Evolutionary conservation across 768 basidiomycete genomes (phyloP).

Genomic region (Cyathus striatus): DNA sequence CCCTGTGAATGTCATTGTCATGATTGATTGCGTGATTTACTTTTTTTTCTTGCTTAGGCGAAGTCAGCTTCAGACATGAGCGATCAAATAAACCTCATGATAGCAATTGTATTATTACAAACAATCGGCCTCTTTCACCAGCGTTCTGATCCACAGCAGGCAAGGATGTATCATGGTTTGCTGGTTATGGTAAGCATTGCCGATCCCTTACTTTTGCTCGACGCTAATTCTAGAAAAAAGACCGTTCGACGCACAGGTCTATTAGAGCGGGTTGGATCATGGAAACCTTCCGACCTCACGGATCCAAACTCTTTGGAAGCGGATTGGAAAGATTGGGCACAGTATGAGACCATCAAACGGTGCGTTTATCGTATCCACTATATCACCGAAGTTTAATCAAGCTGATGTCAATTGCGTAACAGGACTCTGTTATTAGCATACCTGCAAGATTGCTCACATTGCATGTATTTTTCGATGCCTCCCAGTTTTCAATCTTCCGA

Average conservation of each 20-base stretch:
- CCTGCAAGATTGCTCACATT: constrained; percentile 52
- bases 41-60: constrained; percentile 21
- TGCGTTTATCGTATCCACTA: constrained; percentile 17
- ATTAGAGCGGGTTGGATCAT: constrained; percentile 36
- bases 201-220: not conserved
- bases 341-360: constrained; percentile 56
- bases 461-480: constrained; percentile 45
- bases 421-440: constrained; percentile 46
- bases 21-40: too few species aligned
- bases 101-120: constrained; percentile 48
- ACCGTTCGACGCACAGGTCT: constrained; percentile 44
- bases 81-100: constrained; percentile 37
- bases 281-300: constrained; percentile 35
- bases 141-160: constrained; percentile 39
- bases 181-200: constrained; percentile 46
- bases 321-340: constrained; percentile 54
- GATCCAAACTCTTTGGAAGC: constrained; percentile 29
- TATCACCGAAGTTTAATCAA: not conserved
- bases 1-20: constrained; percentile 4
- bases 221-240: constrained; percentile 14
- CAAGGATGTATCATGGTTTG: constrained; percentile 53
- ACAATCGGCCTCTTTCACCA: constrained; percentile 55
- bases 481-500: constrained; percentile 44
- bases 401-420: constrained; percentile 1
- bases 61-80: constrained; percentile 26